A percentile compares a stretch with the other conserved stretches of the same genome.
Evolutionary conservation across 192 early-diverging fungal genomes (phyloP).

Genomic region (Coemansia sp.): DNA sequence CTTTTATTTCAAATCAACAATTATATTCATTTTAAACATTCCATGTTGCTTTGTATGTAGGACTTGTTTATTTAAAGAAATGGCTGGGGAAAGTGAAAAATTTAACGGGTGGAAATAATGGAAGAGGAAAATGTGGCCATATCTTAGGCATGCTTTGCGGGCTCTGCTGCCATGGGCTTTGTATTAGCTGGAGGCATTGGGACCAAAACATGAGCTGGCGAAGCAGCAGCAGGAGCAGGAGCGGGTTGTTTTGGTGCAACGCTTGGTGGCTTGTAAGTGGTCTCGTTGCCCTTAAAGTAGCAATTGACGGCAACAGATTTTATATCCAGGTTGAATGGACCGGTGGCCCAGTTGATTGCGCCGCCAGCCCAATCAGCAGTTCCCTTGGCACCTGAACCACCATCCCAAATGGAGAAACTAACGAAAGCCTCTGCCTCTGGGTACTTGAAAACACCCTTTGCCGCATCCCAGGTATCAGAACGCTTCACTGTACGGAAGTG

Average conservation of each 20-base stretch:
- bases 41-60: background rate
- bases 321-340: slow-evolving; percentile 48
- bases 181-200: no score
- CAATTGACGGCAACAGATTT: slow-evolving; percentile 55
- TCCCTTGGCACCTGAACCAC: slow-evolving; percentile 52
- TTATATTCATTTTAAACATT: background rate
- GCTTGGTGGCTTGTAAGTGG: no score
- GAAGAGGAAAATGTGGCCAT: no score
- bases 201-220: no score
- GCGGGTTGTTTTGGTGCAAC: no score
- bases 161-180: no score
- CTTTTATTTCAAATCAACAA: background rate
- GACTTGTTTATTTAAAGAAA: no score
- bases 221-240: no score
- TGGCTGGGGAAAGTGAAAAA: no score
- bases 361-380: slow-evolving; percentile 63
- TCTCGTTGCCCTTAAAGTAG: slow-evolving; percentile 53
- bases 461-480: slow-evolving; percentile 45
- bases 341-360: slow-evolving; percentile 55
- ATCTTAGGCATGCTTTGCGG: no score
- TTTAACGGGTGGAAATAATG: no score
- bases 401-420: slow-evolving; percentile 65
- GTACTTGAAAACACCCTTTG: slow-evolving; percentile 37
- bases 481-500: slow-evolving; percentile 50
- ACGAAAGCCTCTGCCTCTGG: slow-evolving; percentile 52